phyloP scores from a whole-genome alignment of 2,329 filamentous ascomycete genomes.

The Calycina herbarum region DNA sequence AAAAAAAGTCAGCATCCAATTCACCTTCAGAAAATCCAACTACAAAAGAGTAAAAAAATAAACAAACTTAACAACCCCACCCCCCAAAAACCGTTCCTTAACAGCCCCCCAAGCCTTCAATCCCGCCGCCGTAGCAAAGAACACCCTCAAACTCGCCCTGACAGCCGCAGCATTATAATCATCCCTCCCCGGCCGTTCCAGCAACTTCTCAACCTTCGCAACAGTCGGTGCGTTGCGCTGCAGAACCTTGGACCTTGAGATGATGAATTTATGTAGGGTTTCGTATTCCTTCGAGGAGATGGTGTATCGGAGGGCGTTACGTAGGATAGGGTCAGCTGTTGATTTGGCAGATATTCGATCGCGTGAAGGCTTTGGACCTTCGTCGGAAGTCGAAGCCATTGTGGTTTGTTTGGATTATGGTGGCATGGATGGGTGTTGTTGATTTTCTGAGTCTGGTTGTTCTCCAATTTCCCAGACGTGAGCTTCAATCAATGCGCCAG shows the following conservation, averaged over 20 bases:
- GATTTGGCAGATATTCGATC: conserved; percentile 34
- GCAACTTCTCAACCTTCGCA: conserved; percentile 50
- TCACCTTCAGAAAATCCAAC: neutral
- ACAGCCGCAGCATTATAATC: conserved; percentile 67
- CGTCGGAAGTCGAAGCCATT: conserved; percentile 26
- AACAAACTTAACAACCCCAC: conserved; percentile 16
- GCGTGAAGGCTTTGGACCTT: conserved; percentile 22
- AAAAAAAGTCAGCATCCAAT: neutral
- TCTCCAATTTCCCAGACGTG: neutral
- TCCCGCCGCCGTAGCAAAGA: conserved; percentile 61
- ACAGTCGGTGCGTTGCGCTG: conserved; percentile 56
- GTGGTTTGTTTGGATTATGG: neutral
- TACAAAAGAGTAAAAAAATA: neutral
- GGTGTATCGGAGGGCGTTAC: conserved; percentile 84
- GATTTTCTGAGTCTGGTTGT: neutral
- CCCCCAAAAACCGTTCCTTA: conserved; percentile 47
- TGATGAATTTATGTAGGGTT: conserved; percentile 76
- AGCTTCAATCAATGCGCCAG: conserved; percentile 2
- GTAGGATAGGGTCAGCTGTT: conserved; percentile 67
- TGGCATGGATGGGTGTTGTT: conserved; percentile 36
- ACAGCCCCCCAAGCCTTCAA: conserved; percentile 64
- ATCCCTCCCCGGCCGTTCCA: conserved; percentile 40
- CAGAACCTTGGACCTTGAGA: conserved; percentile 67
- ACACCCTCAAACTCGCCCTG: conserved; percentile 69
- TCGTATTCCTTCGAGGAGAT: conserved; percentile 85